Evolutionary conservation across 768 basidiomycete genomes (phyloP), one percentile per base, ranked within the genome.

Genomic region (Nidula microcarpa): DNA sequence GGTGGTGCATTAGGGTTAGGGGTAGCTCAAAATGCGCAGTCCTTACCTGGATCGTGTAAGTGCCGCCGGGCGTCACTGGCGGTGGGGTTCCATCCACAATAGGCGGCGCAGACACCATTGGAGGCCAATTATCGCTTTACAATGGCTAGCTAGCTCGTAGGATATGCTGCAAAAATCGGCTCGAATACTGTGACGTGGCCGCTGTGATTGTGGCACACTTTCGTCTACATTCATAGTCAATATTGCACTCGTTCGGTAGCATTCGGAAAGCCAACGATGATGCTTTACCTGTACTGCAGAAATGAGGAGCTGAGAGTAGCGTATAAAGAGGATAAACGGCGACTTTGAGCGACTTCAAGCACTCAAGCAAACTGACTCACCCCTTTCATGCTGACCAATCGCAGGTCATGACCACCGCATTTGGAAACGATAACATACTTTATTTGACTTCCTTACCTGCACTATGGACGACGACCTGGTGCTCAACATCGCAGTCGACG

Each of bases 401-500:
- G 43, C n/a, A 43, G 51, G 34, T 58, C 52, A 33, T 34, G 8
- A 23, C 23, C 23, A 23, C 23, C 23, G 4, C 23, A 23, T 23
- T 23, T 23, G 23, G 23, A 23, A 23, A n/a, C 34, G 23, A 33
- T 30, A 49, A 13, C 18, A 32, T 23, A 33, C 37, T 32, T 30
- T 54, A 6, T 46, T 30, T 49, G 46, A 36, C 32, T 10, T 46
- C 23, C 10, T 46, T 18, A 48, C 30, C 13, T 16, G 13, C 17
- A 33, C 46, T 52, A 86, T 87, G 85, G 87, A 89, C 70, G 86
- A 89, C 67, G 87, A 75, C 48, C 76, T 93, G 47, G 78, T 92
- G 35, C 78, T 93, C 54, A 91, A 93, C 65, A 75, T 93, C 55
- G 79, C 79, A 18, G 63, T 69, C 1, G 75, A 80, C 50, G 60